Evolutionary conservation across 192 early-diverging fungal species (phyloP).

Genomic region (Podila epicladia): DNA sequence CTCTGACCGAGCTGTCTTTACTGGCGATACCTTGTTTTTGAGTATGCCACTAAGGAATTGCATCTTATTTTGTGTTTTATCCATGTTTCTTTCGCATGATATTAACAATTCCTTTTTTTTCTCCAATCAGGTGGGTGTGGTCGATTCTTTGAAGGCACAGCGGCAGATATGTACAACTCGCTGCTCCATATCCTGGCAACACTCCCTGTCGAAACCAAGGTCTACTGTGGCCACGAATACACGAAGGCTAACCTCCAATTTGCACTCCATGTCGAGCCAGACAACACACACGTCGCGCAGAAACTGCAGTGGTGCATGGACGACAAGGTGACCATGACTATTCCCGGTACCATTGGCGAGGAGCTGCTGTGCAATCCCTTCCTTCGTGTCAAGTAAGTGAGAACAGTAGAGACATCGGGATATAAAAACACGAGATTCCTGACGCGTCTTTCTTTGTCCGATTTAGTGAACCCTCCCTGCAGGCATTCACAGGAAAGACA

Average conservation of each 20-base stretch:
- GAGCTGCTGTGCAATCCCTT: constrained; percentile 92
- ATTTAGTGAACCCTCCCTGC: constrained; percentile 57
- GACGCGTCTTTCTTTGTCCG: not conserved
- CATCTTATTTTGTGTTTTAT: no score
- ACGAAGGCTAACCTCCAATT: constrained; percentile 71
- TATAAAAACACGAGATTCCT: not conserved
- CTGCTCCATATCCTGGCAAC: constrained; percentile 62
- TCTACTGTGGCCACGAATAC: constrained; percentile 71
- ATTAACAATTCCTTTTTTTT: not conserved
- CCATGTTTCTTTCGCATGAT: not conserved
- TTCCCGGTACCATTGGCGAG: constrained; percentile 90
- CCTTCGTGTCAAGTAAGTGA: constrained; percentile 72
- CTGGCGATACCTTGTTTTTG: constrained; percentile 62
- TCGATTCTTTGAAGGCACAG: constrained; percentile 66
- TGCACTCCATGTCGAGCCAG: constrained; percentile 78
- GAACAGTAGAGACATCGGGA: not conserved
- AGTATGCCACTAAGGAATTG: constrained; percentile 17
- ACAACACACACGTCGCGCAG: constrained; percentile 64
- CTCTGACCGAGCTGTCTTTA: constrained; percentile 55
- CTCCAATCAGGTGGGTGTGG: constrained; percentile 59
- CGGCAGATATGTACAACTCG: constrained; percentile 68
- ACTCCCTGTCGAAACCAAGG: constrained; percentile 68
- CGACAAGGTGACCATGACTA: constrained; percentile 50
- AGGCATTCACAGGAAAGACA: constrained; percentile 62
- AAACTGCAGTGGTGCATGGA: constrained; percentile 37